Conservation (phyloP, 306 rosid genomes). For the Cucumis melo region DNA sequence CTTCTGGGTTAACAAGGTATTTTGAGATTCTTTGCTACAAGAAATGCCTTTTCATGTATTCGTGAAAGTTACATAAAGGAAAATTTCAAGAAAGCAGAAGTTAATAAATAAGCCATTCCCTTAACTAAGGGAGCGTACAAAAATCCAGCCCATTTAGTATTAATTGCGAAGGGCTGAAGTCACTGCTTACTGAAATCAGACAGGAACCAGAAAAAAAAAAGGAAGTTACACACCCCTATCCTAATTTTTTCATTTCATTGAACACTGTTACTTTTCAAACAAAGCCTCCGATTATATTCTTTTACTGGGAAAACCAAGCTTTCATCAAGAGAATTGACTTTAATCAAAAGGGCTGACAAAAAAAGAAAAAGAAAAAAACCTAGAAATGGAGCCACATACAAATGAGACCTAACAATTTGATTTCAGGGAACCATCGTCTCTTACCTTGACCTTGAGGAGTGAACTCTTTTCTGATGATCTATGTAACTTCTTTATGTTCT, state of each 20-base stretch:
- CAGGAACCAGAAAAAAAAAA: not conserved
- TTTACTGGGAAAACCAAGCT: too few species aligned
- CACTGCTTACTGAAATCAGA: not conserved
- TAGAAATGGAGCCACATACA: too few species aligned
- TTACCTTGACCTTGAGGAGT: too few species aligned
- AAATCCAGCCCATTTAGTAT: not conserved
- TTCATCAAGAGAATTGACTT: too few species aligned
- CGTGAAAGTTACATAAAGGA: not conserved
- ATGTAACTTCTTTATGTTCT: too few species aligned
- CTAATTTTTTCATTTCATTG: not conserved
- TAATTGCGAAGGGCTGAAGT: not conserved
- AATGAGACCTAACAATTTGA: too few species aligned
- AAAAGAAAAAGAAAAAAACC: too few species aligned
- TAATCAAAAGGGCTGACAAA: too few species aligned
- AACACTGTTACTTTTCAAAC: not conserved
- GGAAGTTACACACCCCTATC: not conserved
- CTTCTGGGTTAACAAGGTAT: slow-evolving; percentile 90
- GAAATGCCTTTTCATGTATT: not conserved
- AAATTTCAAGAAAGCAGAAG: not conserved
- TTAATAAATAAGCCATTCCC: not conserved
- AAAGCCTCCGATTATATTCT: not conserved
- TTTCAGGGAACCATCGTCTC: too few species aligned
- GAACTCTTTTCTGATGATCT: too few species aligned
- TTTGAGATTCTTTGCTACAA: not conserved
- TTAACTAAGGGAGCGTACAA: not conserved